phyloP scores from a whole-genome alignment of 352 stramenopile species.

The Globisporangium spiculum region DNA sequence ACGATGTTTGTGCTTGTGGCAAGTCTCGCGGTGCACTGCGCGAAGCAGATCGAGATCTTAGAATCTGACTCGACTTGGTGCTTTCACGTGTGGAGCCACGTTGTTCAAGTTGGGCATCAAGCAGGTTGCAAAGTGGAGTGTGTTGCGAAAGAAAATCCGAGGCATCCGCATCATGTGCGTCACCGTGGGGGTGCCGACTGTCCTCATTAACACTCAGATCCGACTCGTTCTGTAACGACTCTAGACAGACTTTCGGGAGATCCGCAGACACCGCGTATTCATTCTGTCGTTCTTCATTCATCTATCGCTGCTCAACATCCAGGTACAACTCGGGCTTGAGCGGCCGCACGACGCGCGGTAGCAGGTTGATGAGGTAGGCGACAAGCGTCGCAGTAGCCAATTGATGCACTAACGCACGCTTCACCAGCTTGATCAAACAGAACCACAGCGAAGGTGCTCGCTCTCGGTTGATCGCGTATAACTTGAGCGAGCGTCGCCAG shows the following conservation, averaged over 20 bases:
- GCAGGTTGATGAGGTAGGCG: not conserved
- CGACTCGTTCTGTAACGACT: slow-evolving; percentile 12
- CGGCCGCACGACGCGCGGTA: not conserved
- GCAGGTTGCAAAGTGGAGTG: slow-evolving; percentile 26
- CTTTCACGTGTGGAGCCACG: slow-evolving; percentile 22
- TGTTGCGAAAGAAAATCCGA: slow-evolving; percentile 23
- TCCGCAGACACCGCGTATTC: slow-evolving; percentile 5
- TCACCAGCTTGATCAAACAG: slow-evolving; percentile 4
- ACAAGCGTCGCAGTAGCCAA: slow-evolving; percentile 12
- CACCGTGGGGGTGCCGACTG: slow-evolving; percentile 20
- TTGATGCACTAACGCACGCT: not conserved
- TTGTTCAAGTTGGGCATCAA: slow-evolving; percentile 34
- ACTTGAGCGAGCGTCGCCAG: not conserved
- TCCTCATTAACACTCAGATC: slow-evolving; percentile 23
- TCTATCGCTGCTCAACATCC: not conserved
- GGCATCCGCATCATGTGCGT: slow-evolving; percentile 42
- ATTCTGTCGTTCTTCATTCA: not conserved
- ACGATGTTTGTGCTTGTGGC: not conserved
- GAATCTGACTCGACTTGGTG: not conserved
- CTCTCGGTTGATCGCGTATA: slow-evolving; percentile 7
- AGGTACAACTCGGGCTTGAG: slow-evolving; percentile 13
- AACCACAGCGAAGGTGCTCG: slow-evolving; percentile 5
- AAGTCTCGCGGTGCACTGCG: not conserved
- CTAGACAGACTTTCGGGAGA: not conserved
- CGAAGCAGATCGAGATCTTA: not conserved